Evolutionary conservation across 495 filamentous ascomycete species (phyloP), one percentile per base, ranked within the genome.

Genomic region (Apiosordaria backusii): DNA sequence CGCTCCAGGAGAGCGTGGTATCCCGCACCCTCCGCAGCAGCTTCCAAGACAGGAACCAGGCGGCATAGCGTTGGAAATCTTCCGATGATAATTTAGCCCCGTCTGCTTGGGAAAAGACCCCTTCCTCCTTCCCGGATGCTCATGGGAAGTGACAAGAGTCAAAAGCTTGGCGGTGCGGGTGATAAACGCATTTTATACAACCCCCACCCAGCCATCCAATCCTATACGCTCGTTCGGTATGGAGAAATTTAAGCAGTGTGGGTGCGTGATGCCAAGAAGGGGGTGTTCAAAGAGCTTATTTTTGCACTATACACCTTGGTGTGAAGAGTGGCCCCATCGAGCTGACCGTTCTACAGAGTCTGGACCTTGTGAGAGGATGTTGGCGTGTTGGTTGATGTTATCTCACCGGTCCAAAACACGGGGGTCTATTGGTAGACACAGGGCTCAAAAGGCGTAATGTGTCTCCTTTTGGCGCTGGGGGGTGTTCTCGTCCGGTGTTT

Each of bases 1-100:
- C 35, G 27, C n/a, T 40, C 16, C 24, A 35, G 21, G 60, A 57
- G n/a, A 65, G 65, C 61, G 63, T 69, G 54, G 27, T 67, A 71
- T 74, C 67, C 71, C 71, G 69, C 65, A 25, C 61, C 63, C 57
- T 25, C 60, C 54, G 58, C 67, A 25, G 29, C 18, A 61, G 26
- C 21, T 40, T 59, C 35, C 45, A 50, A 60, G 26, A 29, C 26
- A 62, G 29, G 25, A 29, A 60, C 65, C 25, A 66, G 9, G 54
- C 62, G 58, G 52, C 57, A 61, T 63, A 65, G 58, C 57, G 50
- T 68, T 29, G 61, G 61, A 55, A 63, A 63, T 27, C 23, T 63
- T 63, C 45, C 50, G 45, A 55, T 13, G 22, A 26, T 60, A 57
- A 57, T 60, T 29, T 24, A 29, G 1, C 16, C 24, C 57, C 57